Base-by-base conservation (phyloP, 2,329 filamentous ascomycete genomes). In the Colletotrichum aenigma region DNA sequence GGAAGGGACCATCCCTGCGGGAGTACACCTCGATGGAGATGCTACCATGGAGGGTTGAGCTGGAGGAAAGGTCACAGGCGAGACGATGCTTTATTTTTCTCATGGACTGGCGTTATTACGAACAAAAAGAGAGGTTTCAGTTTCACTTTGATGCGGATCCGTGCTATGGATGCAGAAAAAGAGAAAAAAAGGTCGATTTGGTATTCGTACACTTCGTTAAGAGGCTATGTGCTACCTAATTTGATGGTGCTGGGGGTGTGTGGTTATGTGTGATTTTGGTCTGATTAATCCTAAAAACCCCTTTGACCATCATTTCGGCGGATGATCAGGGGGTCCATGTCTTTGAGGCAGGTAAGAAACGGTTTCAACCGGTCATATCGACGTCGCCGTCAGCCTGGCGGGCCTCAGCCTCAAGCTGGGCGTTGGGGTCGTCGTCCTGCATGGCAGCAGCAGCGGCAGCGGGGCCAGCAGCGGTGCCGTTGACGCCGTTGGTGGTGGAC, bases 1-100 rank as follows among this genome's bases (percentile, higher is more conserved):
- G 77, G 96, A 98, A 84, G 97, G 97, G 3, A 89, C 94, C 81
- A 89, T 98, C 84, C 96, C 96, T 4, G 89, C 90, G 38, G 94
- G 93, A 32, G 90, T 93, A 36, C 88, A 91, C 43, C 81, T 86
- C 43, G 88, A 87, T 61, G 88, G 86, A 55, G 89, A 90, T 78
- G 86, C 84, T 16, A 69, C 64, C 24, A 93, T 93, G 92, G 91
- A 93, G 84, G 91, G 93, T 81, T 93, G 61, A 84, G 81, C 24
- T 52, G 38, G 18, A 36, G 13, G 7, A 13, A 16, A 58, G 55
- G 30, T 28, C 21, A 26, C 2, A 6, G 21, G 15, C 13, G 38
- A 30, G 21, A 32, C 6, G 36, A 36, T 13, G 38, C 26, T 43
- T 26, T 34, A 13, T 30, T 48, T 28, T 67, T 52, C 43, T 52